phyloP scores from a whole-genome alignment of 1,284 basidiomycete species.

The Caloboletus firmus region DNA sequence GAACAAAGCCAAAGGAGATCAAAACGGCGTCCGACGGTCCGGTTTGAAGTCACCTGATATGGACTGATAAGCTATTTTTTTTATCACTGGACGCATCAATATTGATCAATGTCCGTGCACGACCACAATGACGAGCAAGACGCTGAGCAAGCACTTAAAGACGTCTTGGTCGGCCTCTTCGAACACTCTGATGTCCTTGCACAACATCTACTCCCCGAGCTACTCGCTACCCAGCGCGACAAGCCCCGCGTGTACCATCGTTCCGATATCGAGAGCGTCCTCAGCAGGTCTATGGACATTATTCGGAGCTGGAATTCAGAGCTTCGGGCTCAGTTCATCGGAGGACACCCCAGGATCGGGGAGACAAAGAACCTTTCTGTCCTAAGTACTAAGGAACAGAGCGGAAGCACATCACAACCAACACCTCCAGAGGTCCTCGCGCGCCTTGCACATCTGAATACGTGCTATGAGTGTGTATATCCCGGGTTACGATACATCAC shows the following conservation, averaged over 20 bases:
- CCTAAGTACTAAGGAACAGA: conserved; percentile 78
- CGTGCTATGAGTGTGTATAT: conserved; percentile 71
- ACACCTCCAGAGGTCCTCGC: conserved; percentile 68
- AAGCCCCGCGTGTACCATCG: conserved; percentile 2
- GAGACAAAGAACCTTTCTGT: conserved; percentile 71
- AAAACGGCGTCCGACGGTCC: conserved; percentile 6
- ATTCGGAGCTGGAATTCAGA: conserved; percentile 58
- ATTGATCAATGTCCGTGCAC: conserved; percentile 10
- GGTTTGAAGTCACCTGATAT: no score
- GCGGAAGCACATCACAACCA: conserved; percentile 41
- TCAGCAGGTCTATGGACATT: conserved; percentile 56
- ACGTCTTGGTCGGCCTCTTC: conserved; percentile 56
- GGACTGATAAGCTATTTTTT: conserved; percentile 18
- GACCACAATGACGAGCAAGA: conserved; percentile 37
- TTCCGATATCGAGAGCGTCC: conserved; percentile 47
- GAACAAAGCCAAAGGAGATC: neutral
- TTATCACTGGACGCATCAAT: conserved; percentile 1
- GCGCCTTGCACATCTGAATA: conserved; percentile 69
- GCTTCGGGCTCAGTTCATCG: conserved; percentile 69
- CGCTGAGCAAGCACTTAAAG: conserved; percentile 34
- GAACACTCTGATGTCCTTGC: conserved; percentile 67
- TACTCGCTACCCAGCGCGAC: conserved; percentile 33
- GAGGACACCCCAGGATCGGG: conserved; percentile 86
- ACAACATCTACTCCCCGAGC: conserved; percentile 55
- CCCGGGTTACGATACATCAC: conserved; percentile 84